phyloP scores from a whole-genome alignment of 257 asterid species.

The Penstemon barbatus region DNA sequence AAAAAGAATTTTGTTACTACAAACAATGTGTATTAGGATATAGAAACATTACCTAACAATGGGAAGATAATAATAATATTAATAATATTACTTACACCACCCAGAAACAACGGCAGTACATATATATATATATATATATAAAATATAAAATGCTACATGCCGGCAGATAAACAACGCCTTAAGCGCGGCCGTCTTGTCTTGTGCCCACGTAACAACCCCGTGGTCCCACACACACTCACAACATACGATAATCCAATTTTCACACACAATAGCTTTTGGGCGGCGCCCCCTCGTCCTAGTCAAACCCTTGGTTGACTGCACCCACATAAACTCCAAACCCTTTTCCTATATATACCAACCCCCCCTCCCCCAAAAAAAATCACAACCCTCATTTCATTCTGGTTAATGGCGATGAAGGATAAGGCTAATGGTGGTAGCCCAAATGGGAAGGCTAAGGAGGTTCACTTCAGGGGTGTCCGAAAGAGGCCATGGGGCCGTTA shows the following conservation, averaged over 20 bases:
- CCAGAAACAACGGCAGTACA: conserved; percentile 43
- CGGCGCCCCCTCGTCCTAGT: conserved; percentile 68
- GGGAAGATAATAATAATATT: background rate
- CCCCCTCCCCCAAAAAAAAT: background rate
- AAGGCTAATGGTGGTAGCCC: conserved; percentile 30
- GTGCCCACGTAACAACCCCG: conserved; percentile 46
- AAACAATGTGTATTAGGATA: background rate
- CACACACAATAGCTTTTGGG: conserved; percentile 44
- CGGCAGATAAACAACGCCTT: conserved; percentile 49
- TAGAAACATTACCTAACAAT: background rate
- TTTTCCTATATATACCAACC: conserved; percentile 28
- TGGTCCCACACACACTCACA: conserved; percentile 27
- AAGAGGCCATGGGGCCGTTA: conserved; percentile 99
- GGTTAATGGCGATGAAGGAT: conserved; percentile 57
- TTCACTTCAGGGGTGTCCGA: conserved; percentile 80
- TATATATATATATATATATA: too few relatives aligned
- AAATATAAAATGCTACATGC: conserved; percentile 29
- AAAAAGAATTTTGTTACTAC: background rate
- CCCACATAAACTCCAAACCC: conserved; percentile 3
- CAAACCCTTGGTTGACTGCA: conserved; percentile 71
- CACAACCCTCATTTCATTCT: background rate
- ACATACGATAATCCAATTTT: background rate
- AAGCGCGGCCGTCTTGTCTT: conserved; percentile 32
- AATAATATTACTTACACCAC: conserved; percentile 2
- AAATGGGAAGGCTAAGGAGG: conserved; percentile 49